A percentile compares a stretch with the other conserved stretches of the same genome.
These are phyloP conservation scores for Fraxinus quadrangulata DNA, from an alignment of 257 asterid species.

Conservation along the genomic window DNA sequence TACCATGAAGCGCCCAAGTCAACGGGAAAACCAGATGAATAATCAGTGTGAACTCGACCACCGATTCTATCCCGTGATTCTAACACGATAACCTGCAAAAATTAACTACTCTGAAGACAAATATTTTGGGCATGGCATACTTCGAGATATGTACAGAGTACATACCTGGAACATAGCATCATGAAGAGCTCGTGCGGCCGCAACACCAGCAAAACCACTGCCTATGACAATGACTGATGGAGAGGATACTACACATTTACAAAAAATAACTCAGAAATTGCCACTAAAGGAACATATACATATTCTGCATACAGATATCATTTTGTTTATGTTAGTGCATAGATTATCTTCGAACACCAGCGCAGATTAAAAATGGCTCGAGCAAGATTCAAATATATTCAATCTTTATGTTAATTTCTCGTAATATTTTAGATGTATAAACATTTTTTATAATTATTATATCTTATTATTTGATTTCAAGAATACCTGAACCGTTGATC, in stretches of 20 bases:
- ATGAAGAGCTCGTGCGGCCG: constrained; percentile 86
- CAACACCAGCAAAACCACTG: constrained; percentile 86
- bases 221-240: constrained; percentile 91
- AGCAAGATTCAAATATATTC: too few relatives aligned
- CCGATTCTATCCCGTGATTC: constrained; percentile 60
- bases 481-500: too few relatives aligned
- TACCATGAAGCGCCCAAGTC: constrained; percentile 63
- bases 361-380: neutral
- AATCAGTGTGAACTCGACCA: constrained; percentile 56
- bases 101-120: neutral
- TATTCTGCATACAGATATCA: neutral
- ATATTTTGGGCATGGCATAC: neutral
- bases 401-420: too few relatives aligned
- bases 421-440: too few relatives aligned
- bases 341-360: neutral
- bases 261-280: constrained; percentile 14
- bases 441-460: neutral
- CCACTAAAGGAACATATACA: neutral
- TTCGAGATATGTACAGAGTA: neutral
- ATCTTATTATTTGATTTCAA: neutral
- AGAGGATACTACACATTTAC: constrained; percentile 34
- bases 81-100: constrained; percentile 40
- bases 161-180: constrained; percentile 86
- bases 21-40: constrained; percentile 53
- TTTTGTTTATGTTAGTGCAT: neutral